Base-by-base conservation (phyloP, 345 rosid species). In the Eucalyptus sp. region DNA sequence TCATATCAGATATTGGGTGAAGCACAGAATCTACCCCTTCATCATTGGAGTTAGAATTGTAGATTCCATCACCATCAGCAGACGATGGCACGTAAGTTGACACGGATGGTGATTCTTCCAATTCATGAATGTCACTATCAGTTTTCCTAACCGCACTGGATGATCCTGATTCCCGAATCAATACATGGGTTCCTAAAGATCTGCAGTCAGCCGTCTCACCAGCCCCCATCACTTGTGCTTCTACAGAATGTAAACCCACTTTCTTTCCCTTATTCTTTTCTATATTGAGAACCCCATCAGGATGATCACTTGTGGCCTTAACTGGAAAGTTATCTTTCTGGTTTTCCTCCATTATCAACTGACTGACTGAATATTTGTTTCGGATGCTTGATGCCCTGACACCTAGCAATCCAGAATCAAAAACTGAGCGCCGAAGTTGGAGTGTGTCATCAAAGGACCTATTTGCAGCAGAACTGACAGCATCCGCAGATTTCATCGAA, bases 1-100 rank as follows among this genome's bases (percentile, higher is more conserved):
- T 91, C 80, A 83, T 91, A 90, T 93, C 89, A 91, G 91, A 90
- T 64, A 89, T 54, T 81, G 91, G 56, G 93, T 90, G 93, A 88
- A 92, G 90, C 89, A 68, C 89, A 90, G 88, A 86, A 50, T 79
- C 68, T 90, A 90, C 71, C 84, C 86, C 89, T 90, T 90, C 95
- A 90, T 89, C 91, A 90, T 81, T 88, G 58, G 91, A 89, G 91
- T 88, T 90, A 86, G 94, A 88, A 89, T 50, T 86, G 84, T 76
- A 76, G 84, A 76, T 22, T 91, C 89, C 92, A 88, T 88, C 89
- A 25, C 80, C 92, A 87, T 86, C 90, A 85, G 50, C 91, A 88
- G 80, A 88, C 37, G 93, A 87, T 89, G 90, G 90, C 81, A 68
- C 88, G 89, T 79, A 68, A 22, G 90, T 91, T 46, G 92, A 89